Conservation (phyloP, 306 rosid species). For the Spatholobus suberectus region DNA sequence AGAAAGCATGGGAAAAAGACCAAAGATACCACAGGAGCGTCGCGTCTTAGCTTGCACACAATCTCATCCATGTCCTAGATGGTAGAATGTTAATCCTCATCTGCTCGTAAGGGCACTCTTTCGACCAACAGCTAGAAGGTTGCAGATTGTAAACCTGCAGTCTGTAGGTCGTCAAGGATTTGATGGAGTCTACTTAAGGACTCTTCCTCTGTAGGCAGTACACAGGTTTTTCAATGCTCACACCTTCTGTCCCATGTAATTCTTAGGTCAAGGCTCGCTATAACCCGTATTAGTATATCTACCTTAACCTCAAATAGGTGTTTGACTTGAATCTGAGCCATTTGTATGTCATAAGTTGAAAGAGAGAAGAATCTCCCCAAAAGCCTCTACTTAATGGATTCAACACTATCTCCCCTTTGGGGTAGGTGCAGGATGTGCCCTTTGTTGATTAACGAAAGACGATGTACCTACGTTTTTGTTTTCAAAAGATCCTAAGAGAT, state of each 20-base stretch:
- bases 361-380: neutral
- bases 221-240: neutral
- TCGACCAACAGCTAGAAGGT: neutral
- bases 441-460: no score
- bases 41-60: no score
- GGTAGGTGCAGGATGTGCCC: no score
- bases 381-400: no score
- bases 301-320: neutral
- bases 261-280: neutral
- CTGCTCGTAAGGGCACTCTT: neutral
- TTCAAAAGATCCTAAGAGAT: no score
- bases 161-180: neutral
- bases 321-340: neutral
- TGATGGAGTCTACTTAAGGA: neutral
- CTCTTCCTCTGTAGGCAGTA: neutral
- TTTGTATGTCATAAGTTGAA: neutral
- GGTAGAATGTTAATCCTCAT: neutral
- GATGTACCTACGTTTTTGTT: no score
- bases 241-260: neutral
- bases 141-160: neutral
- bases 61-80: neutral
- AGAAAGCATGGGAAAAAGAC: conserved; percentile 35
- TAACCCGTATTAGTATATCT: neutral
- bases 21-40: no score
- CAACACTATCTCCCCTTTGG: no score